Base-by-base conservation (phyloP, 2,329 filamentous ascomycete species). In the Ustulina deusta region DNA sequence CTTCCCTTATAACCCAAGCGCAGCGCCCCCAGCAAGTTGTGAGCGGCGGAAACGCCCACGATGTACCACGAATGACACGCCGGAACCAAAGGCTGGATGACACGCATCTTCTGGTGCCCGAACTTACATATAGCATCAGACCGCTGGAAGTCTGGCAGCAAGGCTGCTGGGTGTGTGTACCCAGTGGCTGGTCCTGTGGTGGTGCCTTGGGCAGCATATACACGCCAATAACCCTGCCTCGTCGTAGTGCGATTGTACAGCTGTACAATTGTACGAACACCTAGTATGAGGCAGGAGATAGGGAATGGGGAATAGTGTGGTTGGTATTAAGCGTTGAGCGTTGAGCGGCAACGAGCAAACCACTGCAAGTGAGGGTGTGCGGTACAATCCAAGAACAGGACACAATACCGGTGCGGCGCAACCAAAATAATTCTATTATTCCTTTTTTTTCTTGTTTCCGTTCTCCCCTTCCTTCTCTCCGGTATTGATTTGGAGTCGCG, bases 141-240 rank as follows among this genome's bases (percentile, higher is more conserved):
- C 58, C 59, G 63, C 49, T 48, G 44, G 51, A 51, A 56, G 44
- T 44, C 55, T 48, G 44, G 51, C 57, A 55, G 38, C 38, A 51
- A 22, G 36, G 66, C 60, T 56, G 60, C 67, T 55, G 29, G 56
- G 60, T 57, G 46, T 25, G 36, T 52, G 52, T 56, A 40, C 27
- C 51, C 42, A 65, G 66, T 32, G 36, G 34, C 32, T 36, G 38
- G 48, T 48, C 34, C 66, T 25, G 59, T 34, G 42, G 61, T 64
- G 61, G 65, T 69, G 68, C 61, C 27, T 70, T 70, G 68, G 68
- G 65, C 68, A 65, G 56, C 57, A 38, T 59, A 34, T 34, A 54
- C n/a, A 25, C 52, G 27, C 34, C 25, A 56, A 29, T 56, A 40
- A n/a, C 36, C 54, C 29, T 17, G 20, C n/a, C 3, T 32, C 17